Conservation (phyloP, 148 eudicot species). For the Heliosperma pusillum region DNA sequence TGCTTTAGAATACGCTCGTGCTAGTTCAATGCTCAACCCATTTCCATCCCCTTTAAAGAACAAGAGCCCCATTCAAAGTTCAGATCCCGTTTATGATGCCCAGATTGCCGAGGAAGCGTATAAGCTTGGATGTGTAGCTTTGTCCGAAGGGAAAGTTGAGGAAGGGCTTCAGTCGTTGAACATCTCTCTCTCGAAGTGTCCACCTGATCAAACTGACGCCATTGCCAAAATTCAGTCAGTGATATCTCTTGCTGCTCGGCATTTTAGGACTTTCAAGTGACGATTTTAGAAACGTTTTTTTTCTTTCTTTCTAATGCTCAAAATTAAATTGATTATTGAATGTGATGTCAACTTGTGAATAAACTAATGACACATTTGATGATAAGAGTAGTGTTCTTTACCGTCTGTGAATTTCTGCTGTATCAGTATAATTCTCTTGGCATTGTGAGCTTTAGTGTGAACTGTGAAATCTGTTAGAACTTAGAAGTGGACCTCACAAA, state of each 20-base stretch:
- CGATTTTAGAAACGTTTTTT: not conserved
- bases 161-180: slow-evolving; percentile 68
- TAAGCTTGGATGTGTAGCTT: slow-evolving; percentile 52
- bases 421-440: not conserved
- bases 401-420: no score
- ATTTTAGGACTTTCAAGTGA: slow-evolving; percentile 45
- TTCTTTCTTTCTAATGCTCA: no score
- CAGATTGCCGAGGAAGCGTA: slow-evolving; percentile 69
- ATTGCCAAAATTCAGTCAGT: slow-evolving; percentile 69
- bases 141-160: slow-evolving; percentile 68
- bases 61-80: slow-evolving; percentile 21
- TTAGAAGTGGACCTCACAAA: no score
- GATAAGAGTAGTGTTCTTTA: no score
- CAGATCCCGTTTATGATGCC: slow-evolving; percentile 44
- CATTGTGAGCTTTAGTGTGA: not conserved
- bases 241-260: slow-evolving; percentile 50
- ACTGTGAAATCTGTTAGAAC: not conserved
- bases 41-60: slow-evolving; percentile 28
- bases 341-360: no score
- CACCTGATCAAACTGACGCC: slow-evolving; percentile 64
- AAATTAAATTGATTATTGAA: no score
- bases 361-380: no score
- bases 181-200: slow-evolving; percentile 68
- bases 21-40: slow-evolving; percentile 35
- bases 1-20: slow-evolving; percentile 53